A percentile compares a stretch with the other conserved stretches of the same genome.
These are phyloP conservation scores for Cytospora mali DNA, from an alignment of 2,329 filamentous ascomycete genomes.

Conservation along the genomic window DNA sequence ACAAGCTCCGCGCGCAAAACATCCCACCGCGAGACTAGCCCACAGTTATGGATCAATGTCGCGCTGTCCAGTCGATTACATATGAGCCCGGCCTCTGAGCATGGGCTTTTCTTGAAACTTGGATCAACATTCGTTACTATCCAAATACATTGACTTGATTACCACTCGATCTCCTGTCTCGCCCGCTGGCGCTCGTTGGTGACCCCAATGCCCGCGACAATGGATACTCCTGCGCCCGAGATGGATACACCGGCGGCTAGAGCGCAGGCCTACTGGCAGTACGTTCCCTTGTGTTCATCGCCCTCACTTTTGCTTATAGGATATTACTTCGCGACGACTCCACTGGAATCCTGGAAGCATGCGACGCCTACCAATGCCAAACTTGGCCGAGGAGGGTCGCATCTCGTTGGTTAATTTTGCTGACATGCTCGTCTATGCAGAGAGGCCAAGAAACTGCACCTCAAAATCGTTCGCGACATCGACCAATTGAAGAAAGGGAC, in stretches of 20 bases:
- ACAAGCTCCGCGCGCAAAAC: conserved; percentile 23
- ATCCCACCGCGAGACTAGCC: conserved; percentile 24
- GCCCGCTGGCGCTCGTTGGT: conserved; percentile 10
- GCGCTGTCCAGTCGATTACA: conserved; percentile 32
- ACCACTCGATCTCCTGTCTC: conserved; percentile 12
- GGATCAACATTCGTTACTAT: conserved; percentile 22
- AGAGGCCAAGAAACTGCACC: conserved; percentile 34
- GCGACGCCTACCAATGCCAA: background rate
- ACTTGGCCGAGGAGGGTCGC: background rate
- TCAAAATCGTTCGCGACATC: conserved; percentile 32
- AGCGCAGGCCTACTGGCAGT: conserved; percentile 28
- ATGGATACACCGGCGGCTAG: conserved; percentile 15
- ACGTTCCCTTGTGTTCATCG: conserved; percentile 4
- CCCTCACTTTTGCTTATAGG: background rate
- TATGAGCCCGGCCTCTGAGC: conserved; percentile 38
- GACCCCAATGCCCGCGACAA: conserved; percentile 17
- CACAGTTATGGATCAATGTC: conserved; percentile 40
- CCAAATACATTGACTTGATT: conserved; percentile 3
- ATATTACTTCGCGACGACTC: background rate
- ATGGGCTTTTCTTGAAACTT: conserved; percentile 25
- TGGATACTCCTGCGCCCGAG: conserved; percentile 18
- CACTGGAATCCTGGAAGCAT: background rate
- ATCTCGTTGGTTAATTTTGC: background rate
- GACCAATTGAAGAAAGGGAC: conserved; percentile 35
- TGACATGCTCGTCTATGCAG: conserved; percentile 20